Evolutionary conservation across 169 alveolate species (phyloP).

Genomic region (Plasmodium sp.): DNA sequence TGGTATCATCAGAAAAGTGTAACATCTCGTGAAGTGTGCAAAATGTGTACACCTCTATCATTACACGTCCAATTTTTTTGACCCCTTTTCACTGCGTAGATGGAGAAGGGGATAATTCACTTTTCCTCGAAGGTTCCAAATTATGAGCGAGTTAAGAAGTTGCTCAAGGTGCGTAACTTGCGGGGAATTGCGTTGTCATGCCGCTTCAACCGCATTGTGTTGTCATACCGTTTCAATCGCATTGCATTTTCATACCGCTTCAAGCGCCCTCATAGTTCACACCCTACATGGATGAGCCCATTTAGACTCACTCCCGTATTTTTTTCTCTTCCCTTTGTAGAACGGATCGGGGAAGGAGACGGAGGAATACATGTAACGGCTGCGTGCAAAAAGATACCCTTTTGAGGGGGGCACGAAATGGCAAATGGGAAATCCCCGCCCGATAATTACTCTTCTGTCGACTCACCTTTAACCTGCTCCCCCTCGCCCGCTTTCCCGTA

Average conservation of each 20-base stretch:
- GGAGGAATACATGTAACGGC: constrained; percentile 45
- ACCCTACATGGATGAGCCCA: neutral
- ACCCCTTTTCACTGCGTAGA: constrained; percentile 10
- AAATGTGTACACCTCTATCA: neutral
- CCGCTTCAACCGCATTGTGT: too few species aligned
- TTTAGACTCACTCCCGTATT: neutral
- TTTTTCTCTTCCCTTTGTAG: neutral
- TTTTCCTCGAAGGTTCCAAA: constrained; percentile 40
- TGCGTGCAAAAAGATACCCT: neutral
- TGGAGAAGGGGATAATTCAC: constrained; percentile 53
- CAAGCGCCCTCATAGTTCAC: neutral
- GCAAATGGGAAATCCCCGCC: neutral
- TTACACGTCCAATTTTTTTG: neutral
- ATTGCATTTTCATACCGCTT: neutral
- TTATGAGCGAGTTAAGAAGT: constrained; percentile 28
- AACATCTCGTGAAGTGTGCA: neutral
- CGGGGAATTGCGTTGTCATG: too few species aligned
- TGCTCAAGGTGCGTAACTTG: constrained; percentile 11
- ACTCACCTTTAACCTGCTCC: neutral
- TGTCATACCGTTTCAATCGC: neutral
- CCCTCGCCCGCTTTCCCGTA: neutral
- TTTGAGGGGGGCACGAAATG: neutral
- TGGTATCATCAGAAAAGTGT: constrained; percentile 22
- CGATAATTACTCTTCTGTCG: neutral
- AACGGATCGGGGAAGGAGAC: constrained; percentile 6